Evolutionary conservation across 805 yeast species (phyloP), one percentile per base, ranked within the genome.

Genomic region (Starmerella bacillaris): DNA sequence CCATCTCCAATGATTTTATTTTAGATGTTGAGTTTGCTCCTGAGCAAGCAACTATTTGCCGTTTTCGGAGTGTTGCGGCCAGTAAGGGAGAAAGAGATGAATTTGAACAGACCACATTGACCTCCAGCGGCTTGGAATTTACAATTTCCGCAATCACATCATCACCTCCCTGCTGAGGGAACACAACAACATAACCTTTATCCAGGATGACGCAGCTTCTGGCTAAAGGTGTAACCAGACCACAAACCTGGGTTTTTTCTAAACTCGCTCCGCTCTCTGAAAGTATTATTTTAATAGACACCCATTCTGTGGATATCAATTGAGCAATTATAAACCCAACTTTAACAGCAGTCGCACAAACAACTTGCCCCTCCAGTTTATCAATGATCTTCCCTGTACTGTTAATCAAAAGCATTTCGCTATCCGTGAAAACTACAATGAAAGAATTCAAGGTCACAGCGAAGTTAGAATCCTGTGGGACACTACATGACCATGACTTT

Each of bases 51-150:
- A 53, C 56, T 0, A 70, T 45, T 19, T 58, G 59, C 0, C 71
- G 66, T 8, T 28, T 27, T 7, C 18, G 30, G 1, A 38, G 21
- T 6, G 21, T 14, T 5, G 47, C 27, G 3, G 36, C 7, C 3
- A 34, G 24, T 11, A 37, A 19, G 2, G 44, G 43, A 1, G 46
- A 24, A 1, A 35, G 5, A 5, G 16, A 27, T 3, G 35, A 4
- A 15, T 6, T 5, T 15, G 16, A 6, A 22, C 5, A 5, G 19
- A 29, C 19, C 11, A 8, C 58, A 19, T 63, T 66, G 6, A 79
- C 59, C 50, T 79, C 83, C 58, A 72, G 78, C 3, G 80, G 37
- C 49, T 80, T 94, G 15, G 95, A 95, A 12, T 56, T 49, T 24
- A 70, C 61, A 11, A 70, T 65, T 51, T 89, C 96, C 1, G 78